Conservation (phyloP, 2,329 filamentous ascomycete genomes). For the Chrysoporthe puriensis region DNA sequence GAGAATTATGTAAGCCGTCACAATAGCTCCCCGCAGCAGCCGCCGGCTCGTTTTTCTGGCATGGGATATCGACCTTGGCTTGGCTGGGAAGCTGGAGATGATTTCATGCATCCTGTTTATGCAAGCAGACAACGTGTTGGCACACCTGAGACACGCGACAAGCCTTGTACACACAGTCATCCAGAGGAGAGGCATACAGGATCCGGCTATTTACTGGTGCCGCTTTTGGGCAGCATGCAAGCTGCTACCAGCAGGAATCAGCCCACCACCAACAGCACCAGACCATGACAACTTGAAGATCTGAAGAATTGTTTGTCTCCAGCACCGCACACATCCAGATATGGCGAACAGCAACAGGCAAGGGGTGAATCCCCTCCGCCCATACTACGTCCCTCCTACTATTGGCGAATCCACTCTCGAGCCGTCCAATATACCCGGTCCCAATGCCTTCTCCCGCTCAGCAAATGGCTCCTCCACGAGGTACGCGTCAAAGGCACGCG, state of each 20-base stretch:
- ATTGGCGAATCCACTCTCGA: slow-evolving; percentile 52
- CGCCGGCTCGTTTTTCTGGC: slow-evolving; percentile 11
- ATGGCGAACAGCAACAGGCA: slow-evolving; percentile 48
- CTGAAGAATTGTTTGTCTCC: slow-evolving; percentile 38
- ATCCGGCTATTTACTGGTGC: not conserved
- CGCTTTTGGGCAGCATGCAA: not conserved
- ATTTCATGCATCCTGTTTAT: slow-evolving; percentile 14
- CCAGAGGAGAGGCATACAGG: not conserved
- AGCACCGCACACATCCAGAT: slow-evolving; percentile 30
- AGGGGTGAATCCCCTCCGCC: slow-evolving; percentile 66
- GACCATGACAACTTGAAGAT: slow-evolving; percentile 13
- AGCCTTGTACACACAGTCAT: not conserved
- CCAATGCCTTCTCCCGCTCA: slow-evolving; percentile 46
- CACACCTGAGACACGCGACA: not conserved
- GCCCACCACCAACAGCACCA: slow-evolving; percentile 18
- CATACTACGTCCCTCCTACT: slow-evolving; percentile 69
- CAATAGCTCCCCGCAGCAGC: not conserved
- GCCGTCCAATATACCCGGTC: slow-evolving; percentile 42
- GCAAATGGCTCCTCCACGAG: slow-evolving; percentile 46
- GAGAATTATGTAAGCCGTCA: not conserved
- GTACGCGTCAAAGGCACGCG: slow-evolving; percentile 71
- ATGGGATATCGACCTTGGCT: not conserved
- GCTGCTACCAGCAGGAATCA: slow-evolving; percentile 16
- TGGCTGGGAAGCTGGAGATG: slow-evolving; percentile 1
- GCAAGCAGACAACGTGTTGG: not conserved